Evolutionary conservation across 2,329 filamentous ascomycete genomes (phyloP).

Genomic region (Pseudocercospora cruenta): DNA sequence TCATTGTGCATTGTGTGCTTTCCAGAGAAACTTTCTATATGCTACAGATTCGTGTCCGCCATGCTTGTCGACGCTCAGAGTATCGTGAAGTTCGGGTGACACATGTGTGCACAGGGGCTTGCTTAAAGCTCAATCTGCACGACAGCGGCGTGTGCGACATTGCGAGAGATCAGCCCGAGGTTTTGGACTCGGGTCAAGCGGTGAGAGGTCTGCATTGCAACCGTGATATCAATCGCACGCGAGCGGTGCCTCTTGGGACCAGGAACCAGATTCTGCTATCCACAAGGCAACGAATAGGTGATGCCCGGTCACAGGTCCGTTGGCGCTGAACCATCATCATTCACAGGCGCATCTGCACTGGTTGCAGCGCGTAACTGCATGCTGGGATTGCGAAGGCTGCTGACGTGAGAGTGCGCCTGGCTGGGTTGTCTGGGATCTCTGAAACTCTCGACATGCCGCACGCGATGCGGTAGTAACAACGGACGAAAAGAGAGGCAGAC

Average conservation of each 20-base stretch:
- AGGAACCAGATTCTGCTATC: not conserved
- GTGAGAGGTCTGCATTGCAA: not conserved
- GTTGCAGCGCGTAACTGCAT: not conserved
- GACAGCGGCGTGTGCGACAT: not conserved
- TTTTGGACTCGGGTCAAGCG: not conserved
- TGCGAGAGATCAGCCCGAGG: not conserved
- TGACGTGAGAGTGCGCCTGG: slow-evolving; percentile 2
- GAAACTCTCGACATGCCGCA: not conserved
- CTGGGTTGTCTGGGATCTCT: not conserved
- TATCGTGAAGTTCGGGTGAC: not conserved
- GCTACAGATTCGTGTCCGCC: not conserved
- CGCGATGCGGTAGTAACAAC: not conserved
- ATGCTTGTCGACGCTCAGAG: not conserved
- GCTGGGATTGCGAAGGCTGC: not conserved
- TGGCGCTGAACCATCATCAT: not conserved
- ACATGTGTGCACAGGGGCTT: not conserved
- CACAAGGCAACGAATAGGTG: not conserved
- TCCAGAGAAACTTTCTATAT: not conserved
- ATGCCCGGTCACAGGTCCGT: not conserved
- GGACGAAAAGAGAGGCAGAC: not conserved
- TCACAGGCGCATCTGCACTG: not conserved
- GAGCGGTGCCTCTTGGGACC: not conserved
- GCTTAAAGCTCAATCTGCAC: slow-evolving; percentile 4
- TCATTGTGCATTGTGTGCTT: not conserved
- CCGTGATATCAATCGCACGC: not conserved